These are phyloP conservation scores for Citrus sinensis DNA, from an alignment of 345 rosid genomes.

Conservation along the genomic window DNA sequence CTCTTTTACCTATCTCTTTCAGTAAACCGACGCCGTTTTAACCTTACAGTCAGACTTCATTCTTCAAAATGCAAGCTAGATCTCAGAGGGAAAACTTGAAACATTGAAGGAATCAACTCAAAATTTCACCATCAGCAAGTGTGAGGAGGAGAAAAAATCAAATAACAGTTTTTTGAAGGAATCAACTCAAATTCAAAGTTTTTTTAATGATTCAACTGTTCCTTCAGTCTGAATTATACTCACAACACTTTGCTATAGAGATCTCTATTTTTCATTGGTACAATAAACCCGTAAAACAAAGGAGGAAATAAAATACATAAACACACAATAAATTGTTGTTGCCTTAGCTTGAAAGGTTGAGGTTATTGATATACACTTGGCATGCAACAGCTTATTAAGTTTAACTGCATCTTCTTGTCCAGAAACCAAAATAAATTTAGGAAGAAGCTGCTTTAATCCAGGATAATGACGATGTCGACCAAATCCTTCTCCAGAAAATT, in stretches of 20 bases:
- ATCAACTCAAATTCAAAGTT: too few species aligned
- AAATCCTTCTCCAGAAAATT: too few species aligned
- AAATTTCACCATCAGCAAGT: not conserved
- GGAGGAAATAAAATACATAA: not conserved
- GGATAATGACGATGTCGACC: too few species aligned
- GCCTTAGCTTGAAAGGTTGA: not conserved
- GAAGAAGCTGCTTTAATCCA: too few species aligned
- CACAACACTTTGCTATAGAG: slow-evolving; percentile 72
- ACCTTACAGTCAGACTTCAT: not conserved
- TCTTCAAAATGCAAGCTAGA: not conserved
- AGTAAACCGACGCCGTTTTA: too few species aligned
- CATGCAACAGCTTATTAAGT: too few species aligned
- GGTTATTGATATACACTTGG: too few species aligned
- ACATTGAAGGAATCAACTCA: not conserved
- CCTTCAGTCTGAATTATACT: slow-evolving; percentile 58
- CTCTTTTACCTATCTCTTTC: too few species aligned
- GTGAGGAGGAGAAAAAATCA: too few species aligned
- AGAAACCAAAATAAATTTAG: too few species aligned
- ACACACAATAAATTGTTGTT: slow-evolving; percentile 1
- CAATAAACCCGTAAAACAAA: slow-evolving; percentile 50
- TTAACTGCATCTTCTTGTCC: too few species aligned
- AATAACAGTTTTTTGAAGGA: slow-evolving; percentile 34
- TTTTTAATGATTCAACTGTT: slow-evolving; percentile 59
- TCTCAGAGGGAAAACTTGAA: not conserved
- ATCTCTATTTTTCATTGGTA: slow-evolving; percentile 85